These are phyloP conservation scores for Exophiala bonariae DNA, from an alignment of 2,329 filamentous ascomycete genomes.

Conservation along the genomic window DNA sequence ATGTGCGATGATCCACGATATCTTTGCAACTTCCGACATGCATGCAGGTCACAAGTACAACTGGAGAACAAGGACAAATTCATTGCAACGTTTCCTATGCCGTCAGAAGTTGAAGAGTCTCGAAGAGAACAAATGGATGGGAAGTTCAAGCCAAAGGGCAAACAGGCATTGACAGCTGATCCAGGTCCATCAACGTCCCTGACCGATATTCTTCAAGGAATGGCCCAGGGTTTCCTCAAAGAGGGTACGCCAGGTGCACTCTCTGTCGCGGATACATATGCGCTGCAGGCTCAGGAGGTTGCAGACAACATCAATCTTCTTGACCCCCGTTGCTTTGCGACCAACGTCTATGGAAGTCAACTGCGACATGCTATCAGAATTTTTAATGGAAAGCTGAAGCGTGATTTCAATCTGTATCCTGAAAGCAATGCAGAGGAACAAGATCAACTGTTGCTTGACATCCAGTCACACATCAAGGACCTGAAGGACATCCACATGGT, in stretches of 20 bases:
- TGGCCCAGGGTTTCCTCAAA: background rate
- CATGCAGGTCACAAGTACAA: constrained; percentile 8
- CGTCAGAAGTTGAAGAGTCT: constrained; percentile 4
- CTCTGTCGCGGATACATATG: too few relatives aligned
- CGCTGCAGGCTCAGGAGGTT: too few relatives aligned
- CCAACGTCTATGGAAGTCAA: too few relatives aligned
- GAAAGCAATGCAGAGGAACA: background rate
- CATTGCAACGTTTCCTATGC: constrained; percentile 7
- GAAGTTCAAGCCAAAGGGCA: background rate
- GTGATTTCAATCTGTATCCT: background rate
- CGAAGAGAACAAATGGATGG: background rate
- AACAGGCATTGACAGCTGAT: too few relatives aligned
- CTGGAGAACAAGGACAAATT: constrained; percentile 5
- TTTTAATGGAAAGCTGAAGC: background rate
- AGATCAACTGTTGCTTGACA: background rate
- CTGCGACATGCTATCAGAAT: background rate
- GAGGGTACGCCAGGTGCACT: too few relatives aligned
- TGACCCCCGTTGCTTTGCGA: too few relatives aligned
- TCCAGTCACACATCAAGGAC: background rate
- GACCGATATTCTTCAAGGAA: background rate
- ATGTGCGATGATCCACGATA: constrained; percentile 14
- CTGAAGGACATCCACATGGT: background rate
- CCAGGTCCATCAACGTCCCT: background rate
- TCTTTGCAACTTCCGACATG: constrained; percentile 14
- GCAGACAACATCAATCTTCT: too few relatives aligned